Evolutionary conservation across 108 stramenopile species (phyloP), one percentile per base, ranked within the genome.

Genomic region (Schizochytrium sp.): DNA sequence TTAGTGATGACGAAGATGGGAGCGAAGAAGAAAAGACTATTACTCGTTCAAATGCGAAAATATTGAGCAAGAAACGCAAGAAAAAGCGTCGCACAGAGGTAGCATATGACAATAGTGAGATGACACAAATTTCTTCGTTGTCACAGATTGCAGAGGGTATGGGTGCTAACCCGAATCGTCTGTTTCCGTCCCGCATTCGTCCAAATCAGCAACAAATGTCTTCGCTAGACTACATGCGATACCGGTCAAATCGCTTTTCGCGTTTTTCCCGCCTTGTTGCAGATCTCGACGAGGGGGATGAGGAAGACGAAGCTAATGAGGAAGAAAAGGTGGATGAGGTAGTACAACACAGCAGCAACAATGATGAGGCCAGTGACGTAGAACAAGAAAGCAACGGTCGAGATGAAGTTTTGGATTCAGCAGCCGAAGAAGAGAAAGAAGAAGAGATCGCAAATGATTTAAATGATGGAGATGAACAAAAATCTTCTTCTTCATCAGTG

Each of bases 61-160:
- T 2, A 3, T 7, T 8, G 64, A 38, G 42, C 12, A 69, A 69
- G 3, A 28, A 28, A 28, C 64, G 28, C 64, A 69, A 69, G 44
- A 69, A 3, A 44, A 12, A 12, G 28, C 12, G 28, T 8, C 12
- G 28, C 8, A 38, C 64, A 7, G 28, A 38, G 42, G 64, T 7
- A 38, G 7, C 64, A 38, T 69, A 69, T 38, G 64, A 69, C 28
- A 69, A 69, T 15, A 69, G 64, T 44, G 64, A 38, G 42, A 69
- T 83, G 76, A 83, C 76, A 38, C 76, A 83, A 3, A 55, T 83
- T 13, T 49, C 47, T 13, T 83, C 76, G 53, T 53, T 83, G 1
- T 83, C 76, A 2, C 76, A 83, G 40, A 55, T 83, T 13, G 76
- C 53, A 5, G 76, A 83, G 28, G 76, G 76, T 13, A n/a, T 83